These are phyloP conservation scores for Penicillium pulvis DNA, from an alignment of 495 filamentous ascomycete genomes.

Conservation along the genomic window DNA sequence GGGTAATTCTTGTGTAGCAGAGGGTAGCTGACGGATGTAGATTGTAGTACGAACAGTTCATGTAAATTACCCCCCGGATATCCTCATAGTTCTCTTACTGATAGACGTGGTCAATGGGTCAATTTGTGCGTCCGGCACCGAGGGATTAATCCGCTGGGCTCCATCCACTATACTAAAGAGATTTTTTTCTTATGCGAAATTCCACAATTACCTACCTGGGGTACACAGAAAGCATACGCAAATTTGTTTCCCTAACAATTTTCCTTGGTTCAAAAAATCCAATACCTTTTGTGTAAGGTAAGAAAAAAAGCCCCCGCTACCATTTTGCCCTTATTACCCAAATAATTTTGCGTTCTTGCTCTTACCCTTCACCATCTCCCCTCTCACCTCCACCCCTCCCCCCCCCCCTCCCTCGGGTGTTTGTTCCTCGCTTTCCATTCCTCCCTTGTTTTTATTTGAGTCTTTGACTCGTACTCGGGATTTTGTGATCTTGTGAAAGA, in stretches of 20 bases:
- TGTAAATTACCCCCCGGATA: background rate
- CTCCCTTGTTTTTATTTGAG: constrained; percentile 9
- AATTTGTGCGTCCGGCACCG: constrained; percentile 16
- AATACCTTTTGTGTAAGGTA: constrained; percentile 5
- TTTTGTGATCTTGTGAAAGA: constrained; percentile 1
- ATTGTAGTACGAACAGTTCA: background rate
- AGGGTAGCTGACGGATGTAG: background rate
- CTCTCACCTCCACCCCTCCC: constrained; percentile 27
- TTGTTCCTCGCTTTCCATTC: constrained; percentile 17
- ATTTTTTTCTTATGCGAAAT: constrained; percentile 18
- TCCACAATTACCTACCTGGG: constrained; percentile 21
- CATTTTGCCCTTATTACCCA: constrained; percentile 26
- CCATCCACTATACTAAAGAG: constrained; percentile 12
- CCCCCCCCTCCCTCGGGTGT: constrained; percentile 22
- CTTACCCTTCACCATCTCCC: constrained; percentile 27
- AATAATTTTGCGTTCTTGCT: constrained; percentile 31
- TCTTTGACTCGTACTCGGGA: background rate
- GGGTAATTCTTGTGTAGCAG: background rate
- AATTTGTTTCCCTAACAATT: constrained; percentile 1
- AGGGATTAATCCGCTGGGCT: constrained; percentile 17
- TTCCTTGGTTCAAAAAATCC: background rate
- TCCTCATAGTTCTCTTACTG: too few species aligned
- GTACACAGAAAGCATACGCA: constrained; percentile 10
- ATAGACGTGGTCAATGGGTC: too few species aligned
- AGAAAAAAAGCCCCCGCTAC: constrained; percentile 22